phyloP scores from a whole-genome alignment of 2,329 filamentous ascomycete species.

The Colletotrichum sp. region DNA sequence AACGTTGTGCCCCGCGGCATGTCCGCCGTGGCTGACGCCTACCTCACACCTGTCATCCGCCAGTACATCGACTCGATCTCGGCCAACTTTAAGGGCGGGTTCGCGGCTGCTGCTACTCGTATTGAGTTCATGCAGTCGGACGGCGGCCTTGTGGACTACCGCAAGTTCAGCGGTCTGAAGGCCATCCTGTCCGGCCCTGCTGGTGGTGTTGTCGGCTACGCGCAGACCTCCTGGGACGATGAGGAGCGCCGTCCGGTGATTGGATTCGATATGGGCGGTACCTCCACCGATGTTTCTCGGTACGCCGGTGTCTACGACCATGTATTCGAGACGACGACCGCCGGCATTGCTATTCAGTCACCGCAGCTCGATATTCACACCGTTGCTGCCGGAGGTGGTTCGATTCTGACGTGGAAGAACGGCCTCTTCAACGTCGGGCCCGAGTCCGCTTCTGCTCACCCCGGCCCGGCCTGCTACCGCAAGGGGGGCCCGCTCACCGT shows the following conservation, averaged over 20 bases:
- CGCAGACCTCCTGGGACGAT: constrained; percentile 73
- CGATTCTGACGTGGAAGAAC: constrained; percentile 72
- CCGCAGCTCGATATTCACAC: constrained; percentile 86
- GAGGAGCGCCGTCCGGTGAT: constrained; percentile 73
- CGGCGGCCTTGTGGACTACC: constrained; percentile 56
- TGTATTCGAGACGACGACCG: constrained; percentile 76
- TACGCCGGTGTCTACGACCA: constrained; percentile 57
- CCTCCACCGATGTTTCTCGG: constrained; percentile 75
- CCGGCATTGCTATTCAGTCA: constrained; percentile 78
- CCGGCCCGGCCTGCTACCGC: constrained; percentile 76
- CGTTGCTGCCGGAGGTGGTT: constrained; percentile 78
- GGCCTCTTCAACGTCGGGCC: constrained; percentile 77
- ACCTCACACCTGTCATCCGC: constrained; percentile 44
- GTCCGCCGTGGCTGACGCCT: constrained; percentile 48
- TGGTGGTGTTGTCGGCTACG: constrained; percentile 80
- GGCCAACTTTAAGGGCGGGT: constrained; percentile 40
- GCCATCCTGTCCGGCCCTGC: constrained; percentile 77
- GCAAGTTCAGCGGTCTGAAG: constrained; percentile 70
- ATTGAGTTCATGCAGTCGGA: constrained; percentile 78
- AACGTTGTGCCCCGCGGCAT: constrained; percentile 49
- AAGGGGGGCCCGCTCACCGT: constrained; percentile 75
- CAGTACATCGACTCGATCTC: constrained; percentile 39
- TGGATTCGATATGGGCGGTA: constrained; percentile 77
- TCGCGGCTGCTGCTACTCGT: constrained; percentile 43
- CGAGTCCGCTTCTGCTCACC: constrained; percentile 73